Percentiles rank a stretch among this genome's conserved stretches.
Conservation (phyloP, 139 green algal genomes). For the Haematococcus sp. region DNA sequence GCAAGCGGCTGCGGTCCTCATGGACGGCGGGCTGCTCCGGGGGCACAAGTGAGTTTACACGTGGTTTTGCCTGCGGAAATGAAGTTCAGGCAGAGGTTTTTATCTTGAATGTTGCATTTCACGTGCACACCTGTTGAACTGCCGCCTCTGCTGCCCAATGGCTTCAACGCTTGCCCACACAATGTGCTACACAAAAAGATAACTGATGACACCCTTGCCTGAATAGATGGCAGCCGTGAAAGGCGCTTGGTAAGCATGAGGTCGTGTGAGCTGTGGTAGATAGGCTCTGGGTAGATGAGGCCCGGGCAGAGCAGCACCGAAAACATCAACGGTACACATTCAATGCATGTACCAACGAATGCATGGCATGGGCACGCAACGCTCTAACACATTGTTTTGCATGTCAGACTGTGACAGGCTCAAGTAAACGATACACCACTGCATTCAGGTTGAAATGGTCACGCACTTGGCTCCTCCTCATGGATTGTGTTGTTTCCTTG, state of each 20-base stretch:
- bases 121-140: neutral
- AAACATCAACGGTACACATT: neutral
- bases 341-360: neutral
- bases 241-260: neutral
- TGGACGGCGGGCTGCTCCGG: neutral
- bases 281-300: neutral
- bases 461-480: too few relatives aligned
- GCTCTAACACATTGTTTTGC: too few relatives aligned
- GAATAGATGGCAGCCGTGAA: neutral
- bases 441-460: too few relatives aligned
- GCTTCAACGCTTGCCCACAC: neutral
- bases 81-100: neutral
- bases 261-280: neutral
- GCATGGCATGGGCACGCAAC: too few relatives aligned
- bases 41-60: neutral
- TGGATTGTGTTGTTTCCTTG: neutral
- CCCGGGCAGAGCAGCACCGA: neutral
- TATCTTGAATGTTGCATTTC: too few relatives aligned
- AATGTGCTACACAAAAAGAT: too few relatives aligned
- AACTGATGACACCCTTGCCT: too few relatives aligned
- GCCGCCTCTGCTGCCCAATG: neutral
- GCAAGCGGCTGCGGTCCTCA: conserved; percentile 26
- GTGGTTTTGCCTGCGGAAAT: neutral
- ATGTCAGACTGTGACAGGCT: too few relatives aligned
- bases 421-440: too few relatives aligned